Conservation (phyloP, 306 rosid genomes). For the Dryas octopetala region DNA sequence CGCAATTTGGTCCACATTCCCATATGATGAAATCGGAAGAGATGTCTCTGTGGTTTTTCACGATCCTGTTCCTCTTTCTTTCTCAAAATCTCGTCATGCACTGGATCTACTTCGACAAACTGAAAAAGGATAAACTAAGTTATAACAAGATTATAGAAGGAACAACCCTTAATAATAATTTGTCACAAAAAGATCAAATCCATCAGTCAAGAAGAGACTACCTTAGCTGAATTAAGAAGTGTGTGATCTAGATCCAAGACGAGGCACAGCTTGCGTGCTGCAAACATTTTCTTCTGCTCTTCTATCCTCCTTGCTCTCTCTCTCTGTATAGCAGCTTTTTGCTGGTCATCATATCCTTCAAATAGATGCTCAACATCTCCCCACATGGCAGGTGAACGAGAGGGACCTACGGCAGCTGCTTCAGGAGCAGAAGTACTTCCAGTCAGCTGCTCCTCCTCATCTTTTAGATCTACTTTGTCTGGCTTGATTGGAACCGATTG, state of each 20-base stretch:
- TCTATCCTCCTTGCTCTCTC: slow-evolving; percentile 92
- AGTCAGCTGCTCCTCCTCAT: slow-evolving; percentile 48
- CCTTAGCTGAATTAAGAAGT: slow-evolving; percentile 99
- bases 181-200: slow-evolving; percentile 14
- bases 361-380: slow-evolving; percentile 84
- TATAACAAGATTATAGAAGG: slow-evolving; percentile 23
- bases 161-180: not conserved
- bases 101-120: slow-evolving; percentile 94
- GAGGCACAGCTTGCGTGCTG: slow-evolving; percentile 83
- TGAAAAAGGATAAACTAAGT: slow-evolving; percentile 39
- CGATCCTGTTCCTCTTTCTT: slow-evolving; percentile 91
- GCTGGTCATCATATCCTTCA: slow-evolving; percentile 87
- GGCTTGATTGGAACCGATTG: slow-evolving; percentile 43
- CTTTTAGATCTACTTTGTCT: slow-evolving; percentile 52
- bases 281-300: slow-evolving; percentile 95
- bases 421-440: slow-evolving; percentile 44
- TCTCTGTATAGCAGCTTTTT: slow-evolving; percentile 91
- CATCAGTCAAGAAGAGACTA: slow-evolving; percentile 32
- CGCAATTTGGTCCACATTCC: slow-evolving; percentile 99
- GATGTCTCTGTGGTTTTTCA: slow-evolving; percentile 73
- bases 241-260: slow-evolving; percentile 98
- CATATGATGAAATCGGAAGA: slow-evolving; percentile 93
- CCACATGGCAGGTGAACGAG: slow-evolving; percentile 66
- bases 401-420: slow-evolving; percentile 39
- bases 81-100: slow-evolving; percentile 89